Evolutionary conservation across 2,329 filamentous ascomycete species (phyloP).

Genomic region (Colletotrichum sp.): DNA sequence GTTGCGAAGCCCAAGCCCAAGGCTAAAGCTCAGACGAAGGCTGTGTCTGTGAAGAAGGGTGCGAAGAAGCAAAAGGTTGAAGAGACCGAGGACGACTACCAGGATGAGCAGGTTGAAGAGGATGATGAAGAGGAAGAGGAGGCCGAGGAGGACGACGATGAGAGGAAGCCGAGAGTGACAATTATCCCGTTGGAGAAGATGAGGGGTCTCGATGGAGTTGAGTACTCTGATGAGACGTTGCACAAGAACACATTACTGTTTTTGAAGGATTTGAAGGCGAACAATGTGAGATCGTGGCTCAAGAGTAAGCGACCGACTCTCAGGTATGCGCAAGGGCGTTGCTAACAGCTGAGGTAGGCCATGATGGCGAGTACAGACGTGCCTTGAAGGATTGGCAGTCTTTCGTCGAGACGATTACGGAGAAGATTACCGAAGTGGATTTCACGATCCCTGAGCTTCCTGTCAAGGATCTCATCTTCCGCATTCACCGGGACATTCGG

Average conservation of each 20-base stretch:
- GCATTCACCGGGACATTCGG: constrained; percentile 85
- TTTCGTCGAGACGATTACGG: constrained; percentile 75
- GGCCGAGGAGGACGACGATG: constrained; percentile 34
- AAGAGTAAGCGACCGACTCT: constrained; percentile 33
- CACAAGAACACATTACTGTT: constrained; percentile 65
- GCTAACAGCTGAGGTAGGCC: constrained; percentile 51
- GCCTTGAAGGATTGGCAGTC: constrained; percentile 81
- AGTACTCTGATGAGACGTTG: constrained; percentile 56
- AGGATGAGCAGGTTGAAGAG: constrained; percentile 23
- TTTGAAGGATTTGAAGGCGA: constrained; percentile 60
- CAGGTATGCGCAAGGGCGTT: background rate
- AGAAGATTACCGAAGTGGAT: constrained; percentile 73
- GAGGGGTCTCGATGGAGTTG: constrained; percentile 42
- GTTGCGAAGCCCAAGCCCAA: background rate
- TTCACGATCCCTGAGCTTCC: constrained; percentile 86
- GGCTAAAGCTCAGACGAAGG: constrained; percentile 10
- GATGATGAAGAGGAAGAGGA: constrained; percentile 20
- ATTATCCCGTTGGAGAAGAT: constrained; percentile 46
- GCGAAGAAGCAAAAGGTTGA: constrained; percentile 25
- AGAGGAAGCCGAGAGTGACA: constrained; percentile 38
- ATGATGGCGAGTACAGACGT: constrained; percentile 79
- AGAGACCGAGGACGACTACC: constrained; percentile 11
- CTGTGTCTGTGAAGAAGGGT: constrained; percentile 28
- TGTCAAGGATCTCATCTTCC: constrained; percentile 83
- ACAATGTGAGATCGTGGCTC: constrained; percentile 64